Percentiles rank a stretch among this genome's conserved stretches.
Evolutionary conservation across 768 basidiomycete species (phyloP).

Genomic region (Calocera cornea): DNA sequence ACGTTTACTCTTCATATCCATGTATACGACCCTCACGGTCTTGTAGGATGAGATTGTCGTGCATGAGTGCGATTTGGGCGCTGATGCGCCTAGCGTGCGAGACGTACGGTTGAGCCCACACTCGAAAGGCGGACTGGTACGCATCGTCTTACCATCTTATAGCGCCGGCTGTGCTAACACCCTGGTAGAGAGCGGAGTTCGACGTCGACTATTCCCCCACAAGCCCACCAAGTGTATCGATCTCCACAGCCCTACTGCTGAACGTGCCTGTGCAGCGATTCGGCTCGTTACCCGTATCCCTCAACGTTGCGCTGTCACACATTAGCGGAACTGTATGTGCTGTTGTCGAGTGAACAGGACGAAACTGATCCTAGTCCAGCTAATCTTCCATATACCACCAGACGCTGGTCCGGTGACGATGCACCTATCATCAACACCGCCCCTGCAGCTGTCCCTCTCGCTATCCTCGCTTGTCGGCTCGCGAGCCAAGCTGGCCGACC

Average conservation of each 20-base stretch:
- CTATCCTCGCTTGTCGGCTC: constrained; percentile 87
- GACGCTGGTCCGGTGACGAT: constrained; percentile 40
- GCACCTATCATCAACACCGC: constrained; percentile 49
- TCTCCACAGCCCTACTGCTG: constrained; percentile 70
- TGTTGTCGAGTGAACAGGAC: neutral
- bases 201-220: constrained; percentile 76
- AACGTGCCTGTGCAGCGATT: constrained; percentile 76
- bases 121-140: constrained; percentile 24
- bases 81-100: constrained; percentile 61
- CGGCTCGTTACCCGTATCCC: constrained; percentile 66
- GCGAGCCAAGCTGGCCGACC: constrained; percentile 92
- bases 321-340: constrained; percentile 30
- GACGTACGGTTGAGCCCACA: constrained; percentile 47
- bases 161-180: constrained; percentile 12
- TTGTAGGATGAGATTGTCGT: constrained; percentile 71
- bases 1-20: constrained; percentile 16
- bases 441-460: constrained; percentile 57
- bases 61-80: constrained; percentile 71
- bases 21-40: constrained; percentile 6
- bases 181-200: constrained; percentile 57
- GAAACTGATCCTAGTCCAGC: constrained; percentile 11
- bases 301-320: constrained; percentile 62
- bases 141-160: neutral
- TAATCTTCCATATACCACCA: neutral
- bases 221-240: constrained; percentile 49